Percentiles rank a stretch among this genome's conserved stretches.
Conservation (phyloP, 495 filamentous ascomycete species). For the Rhypophila decipiens region DNA sequence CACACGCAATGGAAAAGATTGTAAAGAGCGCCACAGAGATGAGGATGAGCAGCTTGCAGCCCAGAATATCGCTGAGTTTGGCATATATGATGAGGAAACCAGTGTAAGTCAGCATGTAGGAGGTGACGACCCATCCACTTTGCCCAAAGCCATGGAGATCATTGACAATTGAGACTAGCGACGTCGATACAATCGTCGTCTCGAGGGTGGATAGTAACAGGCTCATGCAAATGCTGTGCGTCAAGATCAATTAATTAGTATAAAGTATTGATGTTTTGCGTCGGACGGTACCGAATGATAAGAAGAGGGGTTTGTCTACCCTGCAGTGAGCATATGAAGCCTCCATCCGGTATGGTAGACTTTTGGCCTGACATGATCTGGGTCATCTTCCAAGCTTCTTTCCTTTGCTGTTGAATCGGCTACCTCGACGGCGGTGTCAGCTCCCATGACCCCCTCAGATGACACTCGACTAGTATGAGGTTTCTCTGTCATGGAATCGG, state of each 20-base stretch:
- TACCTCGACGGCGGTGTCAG: too few species aligned
- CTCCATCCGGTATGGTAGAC: too few species aligned
- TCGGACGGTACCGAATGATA: background rate
- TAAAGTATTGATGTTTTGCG: background rate
- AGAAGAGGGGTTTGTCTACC: background rate
- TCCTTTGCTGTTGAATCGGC: too few species aligned
- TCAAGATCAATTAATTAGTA: too few species aligned
- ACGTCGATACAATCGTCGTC: conserved; percentile 53
- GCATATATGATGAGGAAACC: conserved; percentile 50
- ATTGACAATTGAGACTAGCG: conserved; percentile 50
- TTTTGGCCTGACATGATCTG: too few species aligned
- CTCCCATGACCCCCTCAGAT: too few species aligned
- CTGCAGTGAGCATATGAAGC: background rate
- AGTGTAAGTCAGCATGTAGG: conserved; percentile 52
- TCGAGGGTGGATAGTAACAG: conserved; percentile 50
- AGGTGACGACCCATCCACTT: conserved; percentile 49
- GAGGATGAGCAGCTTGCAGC: conserved; percentile 39
- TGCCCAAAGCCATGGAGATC: conserved; percentile 43
- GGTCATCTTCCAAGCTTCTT: too few species aligned
- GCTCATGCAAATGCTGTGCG: conserved; percentile 37
- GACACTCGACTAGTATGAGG: too few species aligned
- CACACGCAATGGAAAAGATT: conserved; percentile 49
- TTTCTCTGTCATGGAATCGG: too few species aligned
- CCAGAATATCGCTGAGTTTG: conserved; percentile 48
- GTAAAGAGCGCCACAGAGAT: conserved; percentile 40